Percentiles rank a stretch among this genome's conserved stretches.
These are phyloP conservation scores for Aspergillus sergii DNA, from an alignment of 2,329 filamentous ascomycete genomes.

Conservation along the genomic window DNA sequence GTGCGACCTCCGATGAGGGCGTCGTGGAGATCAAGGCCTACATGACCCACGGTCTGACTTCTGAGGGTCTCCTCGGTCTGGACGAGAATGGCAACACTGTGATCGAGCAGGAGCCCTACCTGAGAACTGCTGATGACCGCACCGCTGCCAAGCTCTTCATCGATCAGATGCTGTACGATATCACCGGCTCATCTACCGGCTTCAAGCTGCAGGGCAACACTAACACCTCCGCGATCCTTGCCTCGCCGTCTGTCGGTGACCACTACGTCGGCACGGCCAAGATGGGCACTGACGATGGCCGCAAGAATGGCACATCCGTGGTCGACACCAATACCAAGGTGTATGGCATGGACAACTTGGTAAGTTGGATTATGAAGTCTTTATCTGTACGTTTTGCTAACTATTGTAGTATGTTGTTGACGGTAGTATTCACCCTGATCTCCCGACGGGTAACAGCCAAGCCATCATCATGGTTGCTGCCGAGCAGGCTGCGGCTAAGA, in stretches of 20 bases:
- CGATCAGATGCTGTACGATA: conserved; percentile 23
- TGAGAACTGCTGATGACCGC: conserved; percentile 25
- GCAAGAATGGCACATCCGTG: conserved; percentile 58
- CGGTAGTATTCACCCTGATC: conserved; percentile 38
- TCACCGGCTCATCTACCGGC: conserved; percentile 23
- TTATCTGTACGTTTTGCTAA: conserved; percentile 37
- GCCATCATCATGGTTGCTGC: conserved; percentile 66
- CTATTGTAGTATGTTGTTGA: conserved; percentile 27
- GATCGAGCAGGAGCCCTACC: conserved; percentile 28
- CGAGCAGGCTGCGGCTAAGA: conserved; percentile 58
- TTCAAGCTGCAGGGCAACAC: conserved; percentile 26
- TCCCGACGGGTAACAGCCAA: conserved; percentile 69
- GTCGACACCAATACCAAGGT: conserved; percentile 67
- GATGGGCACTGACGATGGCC: conserved; percentile 60
- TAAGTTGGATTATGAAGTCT: conserved; percentile 35
- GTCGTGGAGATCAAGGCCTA: conserved; percentile 27
- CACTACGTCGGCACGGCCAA: conserved; percentile 20
- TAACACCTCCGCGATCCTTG: conserved; percentile 28
- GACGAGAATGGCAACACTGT: conserved; percentile 28
- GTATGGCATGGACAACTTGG: conserved; percentile 48
- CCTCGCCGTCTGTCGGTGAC: conserved; percentile 38
- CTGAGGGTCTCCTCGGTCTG: conserved; percentile 27
- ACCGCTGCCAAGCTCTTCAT: conserved; percentile 25
- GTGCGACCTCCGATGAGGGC: conserved; percentile 7
- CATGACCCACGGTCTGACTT: conserved; percentile 32